Base-by-base conservation (phyloP, 495 filamentous ascomycete genomes). In the Talaromyces thailandensis region DNA sequence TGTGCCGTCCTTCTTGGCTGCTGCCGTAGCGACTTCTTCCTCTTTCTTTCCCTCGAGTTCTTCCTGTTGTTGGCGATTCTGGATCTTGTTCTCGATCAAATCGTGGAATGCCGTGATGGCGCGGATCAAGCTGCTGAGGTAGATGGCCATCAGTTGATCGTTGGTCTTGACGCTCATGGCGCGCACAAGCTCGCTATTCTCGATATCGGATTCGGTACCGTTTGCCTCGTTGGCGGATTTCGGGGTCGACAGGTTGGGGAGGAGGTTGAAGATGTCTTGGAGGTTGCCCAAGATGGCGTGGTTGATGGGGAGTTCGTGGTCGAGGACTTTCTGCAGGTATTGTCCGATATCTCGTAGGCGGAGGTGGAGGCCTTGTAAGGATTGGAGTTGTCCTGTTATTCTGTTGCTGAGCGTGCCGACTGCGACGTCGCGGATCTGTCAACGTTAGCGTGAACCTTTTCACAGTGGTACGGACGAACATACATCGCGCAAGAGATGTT, bases 161-260 rank as follows among this genome's bases (percentile, higher is more conserved):
- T 98, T 98, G 63, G 95, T 97, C 86, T 98, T 98, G 74, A 96
- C 83, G 73, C 91, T 95, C 95, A 98, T 95, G 28, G 95, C 93
- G 48, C 93, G 82, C 12, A 91, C 88, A 61, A 98, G 79, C 71
- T 98, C 95, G 68, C 86, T 88, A 68, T 89, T 89, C 62, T 86
- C 85, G 56, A 82, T 79, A 14, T 82, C 83, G 50, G 72, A 74
- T 18, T 70, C 78, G 57, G 81, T 81, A 69, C 74, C 79, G 64
- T 70, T 72, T 62, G 16, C 78, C 73, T 67, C 69, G 40, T 80
- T 73, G 28, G 77, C 74, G 11, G 81, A 73, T 53, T 86, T 84
- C 3, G 94, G 93, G 18, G 92, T 96, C 21, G 89, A 93, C 24
- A 98, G 84, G 74, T 98, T 98, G 31, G 94, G 95, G 29, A 98